Evolutionary conservation across 768 basidiomycete genomes (phyloP).

Genomic region (Dentipellis fragilis): DNA sequence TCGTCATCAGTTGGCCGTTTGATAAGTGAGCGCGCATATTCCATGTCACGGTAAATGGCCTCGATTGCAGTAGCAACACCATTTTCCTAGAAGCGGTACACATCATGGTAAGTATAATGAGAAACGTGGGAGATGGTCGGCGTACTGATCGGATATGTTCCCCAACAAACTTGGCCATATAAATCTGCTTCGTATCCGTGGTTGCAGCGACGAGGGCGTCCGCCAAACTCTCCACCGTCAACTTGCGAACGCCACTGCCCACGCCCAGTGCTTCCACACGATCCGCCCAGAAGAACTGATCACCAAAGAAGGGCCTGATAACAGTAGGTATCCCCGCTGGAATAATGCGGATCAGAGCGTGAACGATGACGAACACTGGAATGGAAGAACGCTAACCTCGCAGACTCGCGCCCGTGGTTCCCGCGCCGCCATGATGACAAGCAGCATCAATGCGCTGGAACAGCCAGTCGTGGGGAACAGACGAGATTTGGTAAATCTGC

Average conservation of each 20-base stretch:
- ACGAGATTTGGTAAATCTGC: slow-evolving; percentile 76
- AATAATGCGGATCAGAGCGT: slow-evolving; percentile 1
- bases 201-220: slow-evolving; percentile 78
- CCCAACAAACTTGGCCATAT: slow-evolving; percentile 74
- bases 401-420: slow-evolving; percentile 90
- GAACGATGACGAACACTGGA: background rate
- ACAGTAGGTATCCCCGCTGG: slow-evolving; percentile 90
- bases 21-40: slow-evolving; percentile 84
- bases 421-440: slow-evolving; percentile 96
- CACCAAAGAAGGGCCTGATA: slow-evolving; percentile 95
- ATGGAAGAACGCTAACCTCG: slow-evolving; percentile 46
- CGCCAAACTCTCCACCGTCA: slow-evolving; percentile 68
- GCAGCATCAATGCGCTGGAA: slow-evolving; percentile 93
- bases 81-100: slow-evolving; percentile 53
- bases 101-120: background rate
- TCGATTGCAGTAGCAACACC: slow-evolving; percentile 93
- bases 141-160: slow-evolving; percentile 78
- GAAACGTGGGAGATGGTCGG: background rate
- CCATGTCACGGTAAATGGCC: slow-evolving; percentile 91
- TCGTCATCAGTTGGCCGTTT: slow-evolving; percentile 35
- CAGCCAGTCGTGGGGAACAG: slow-evolving; percentile 93
- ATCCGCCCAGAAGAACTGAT: slow-evolving; percentile 97
- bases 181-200: slow-evolving; percentile 81
- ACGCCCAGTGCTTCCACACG: slow-evolving; percentile 95
- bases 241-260: slow-evolving; percentile 78